Evolutionary conservation across 2,329 filamentous ascomycete genomes (phyloP), one percentile per base, ranked within the genome.

Genomic region (Gyromitra esculenta): DNA sequence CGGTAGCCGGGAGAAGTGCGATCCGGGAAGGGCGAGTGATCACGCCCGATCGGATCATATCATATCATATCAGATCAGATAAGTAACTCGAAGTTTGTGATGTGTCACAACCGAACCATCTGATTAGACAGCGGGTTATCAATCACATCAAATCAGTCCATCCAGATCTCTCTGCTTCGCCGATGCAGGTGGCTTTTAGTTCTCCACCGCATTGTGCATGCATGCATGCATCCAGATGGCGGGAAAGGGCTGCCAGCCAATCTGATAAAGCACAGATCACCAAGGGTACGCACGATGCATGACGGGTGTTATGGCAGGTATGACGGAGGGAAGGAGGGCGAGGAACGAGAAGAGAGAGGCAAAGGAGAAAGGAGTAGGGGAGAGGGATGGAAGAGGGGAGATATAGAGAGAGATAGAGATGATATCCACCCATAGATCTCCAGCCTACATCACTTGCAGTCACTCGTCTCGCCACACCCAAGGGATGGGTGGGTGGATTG

Each of bases 101-200:
- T 54, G 54, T 62, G 43, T 74, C 71, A 74, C 11, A 74, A 75
- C 70, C 65, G 65, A 21, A 21, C 52, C 57, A 71, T 75, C 72
- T 69, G 72, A 75, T 75, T 70, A 75, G 59, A 68, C 52, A 50
- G 56, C 25, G n/a, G 6, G 39, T 70, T 70, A 75, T 70, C 72
- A 70, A 60, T 75, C 64, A 57, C 21, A 70, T 75, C 65, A 56
- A 1, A 13, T 54, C 48, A 18, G 6, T 31, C 48, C 7, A 52
- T 9, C n/a, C 54, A 31, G 35, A 57, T 57, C 54, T 13, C 15
- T n/a, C n/a, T n/a, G 6, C 48, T n/a, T 50, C 41, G 5, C 56
- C 25, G 56, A 60, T 56, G 52, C 52, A 56, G 52, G 52, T 21
- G 48, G 15, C 43, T 13, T 3, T 45, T 37, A 66, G 13, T 39